Base-by-base conservation (phyloP, 768 basidiomycete species). In the Suillus plorans region DNA sequence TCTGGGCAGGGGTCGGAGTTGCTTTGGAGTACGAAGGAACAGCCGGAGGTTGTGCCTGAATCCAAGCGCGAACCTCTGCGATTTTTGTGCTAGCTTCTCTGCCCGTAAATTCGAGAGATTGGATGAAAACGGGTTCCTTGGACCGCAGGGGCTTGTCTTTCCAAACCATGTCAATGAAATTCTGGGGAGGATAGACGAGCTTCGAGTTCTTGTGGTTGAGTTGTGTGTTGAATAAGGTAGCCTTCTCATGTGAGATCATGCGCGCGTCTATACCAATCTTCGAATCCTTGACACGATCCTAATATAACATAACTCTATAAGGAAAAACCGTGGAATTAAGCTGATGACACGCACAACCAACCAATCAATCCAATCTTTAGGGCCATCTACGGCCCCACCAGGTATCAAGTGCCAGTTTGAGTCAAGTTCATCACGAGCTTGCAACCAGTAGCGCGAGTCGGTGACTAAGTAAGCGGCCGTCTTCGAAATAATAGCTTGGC, bases 231-330 rank as follows among this genome's bases (percentile, higher is more conserved):
- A 95, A 78, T 52, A 81, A 77, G 12, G 83, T 80, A 16, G 89
- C 90, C 64, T 87, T 88, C 70, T 89, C 86, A 71, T 91, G 86
- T 0, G 92, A 85, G 62, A 95, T 77, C 86, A 94, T 89, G 18
- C 91, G 87, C 3, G 93, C 90, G 74, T 97, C 95, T 62, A 96
- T 83, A 14, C 94, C 95, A 58, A 96, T 86, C 69, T 85, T 81
- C 34, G 82, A 73, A 50, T 79, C 79, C 60, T 73, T 74, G 36
- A 60, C 74, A 70, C 70, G 80, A 76, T 69, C 84, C 83, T 67
- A 69, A 64, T 77, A 79, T 56, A 53, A 61, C 18, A 18, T 9
- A 59, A 42, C 53, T 20, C 34, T 44, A 44, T 36, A 22, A 53
- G 37, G n/a, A 36, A 10, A 14, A 60, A 22, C 56, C 22, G 67